Conservation (phyloP, 495 filamentous ascomycete species). For the Podospora pseudoanserina region DNA sequence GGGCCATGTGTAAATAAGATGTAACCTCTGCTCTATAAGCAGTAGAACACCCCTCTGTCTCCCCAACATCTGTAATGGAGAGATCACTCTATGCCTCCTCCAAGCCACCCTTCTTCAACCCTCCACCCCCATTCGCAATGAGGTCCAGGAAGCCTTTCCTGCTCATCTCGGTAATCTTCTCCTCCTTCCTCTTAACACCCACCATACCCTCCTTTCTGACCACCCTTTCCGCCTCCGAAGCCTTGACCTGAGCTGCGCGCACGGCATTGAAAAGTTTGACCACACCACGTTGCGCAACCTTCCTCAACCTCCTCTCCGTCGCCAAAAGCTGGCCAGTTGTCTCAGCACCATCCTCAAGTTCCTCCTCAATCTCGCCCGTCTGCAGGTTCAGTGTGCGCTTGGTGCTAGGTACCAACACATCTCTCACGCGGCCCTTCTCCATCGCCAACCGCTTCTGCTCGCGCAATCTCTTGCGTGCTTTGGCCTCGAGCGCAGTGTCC, state of each 20-base stretch:
- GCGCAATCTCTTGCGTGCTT: conserved; percentile 71
- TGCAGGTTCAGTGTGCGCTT: conserved; percentile 38
- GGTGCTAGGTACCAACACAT: conserved; percentile 60
- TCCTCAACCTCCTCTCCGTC: conserved; percentile 74
- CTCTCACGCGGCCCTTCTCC: conserved; percentile 83
- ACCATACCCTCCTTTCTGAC: conserved; percentile 69
- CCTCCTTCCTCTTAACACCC: conserved; percentile 68
- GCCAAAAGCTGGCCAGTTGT: conserved; percentile 60
- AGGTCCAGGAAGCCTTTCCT: conserved; percentile 93
- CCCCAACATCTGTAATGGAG: background rate
- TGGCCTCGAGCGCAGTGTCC: conserved; percentile 73
- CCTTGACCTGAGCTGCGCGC: conserved; percentile 82
- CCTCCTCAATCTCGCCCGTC: conserved; percentile 43
- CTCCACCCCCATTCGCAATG: conserved; percentile 64
- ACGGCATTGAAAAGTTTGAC: conserved; percentile 96
- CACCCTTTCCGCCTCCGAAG: conserved; percentile 65
- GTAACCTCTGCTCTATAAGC: conserved; percentile 15
- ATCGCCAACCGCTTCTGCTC: conserved; percentile 76
- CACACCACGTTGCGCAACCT: conserved; percentile 86
- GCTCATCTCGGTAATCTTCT: conserved; percentile 88
- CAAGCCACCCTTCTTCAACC: conserved; percentile 47
- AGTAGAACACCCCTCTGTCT: background rate
- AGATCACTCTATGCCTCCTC: conserved; percentile 44
- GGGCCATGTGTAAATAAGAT: background rate
- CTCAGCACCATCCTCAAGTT: conserved; percentile 35